Evolutionary conservation across 148 eudicot genomes (phyloP).

Genomic region (Bassia scoparia): DNA sequence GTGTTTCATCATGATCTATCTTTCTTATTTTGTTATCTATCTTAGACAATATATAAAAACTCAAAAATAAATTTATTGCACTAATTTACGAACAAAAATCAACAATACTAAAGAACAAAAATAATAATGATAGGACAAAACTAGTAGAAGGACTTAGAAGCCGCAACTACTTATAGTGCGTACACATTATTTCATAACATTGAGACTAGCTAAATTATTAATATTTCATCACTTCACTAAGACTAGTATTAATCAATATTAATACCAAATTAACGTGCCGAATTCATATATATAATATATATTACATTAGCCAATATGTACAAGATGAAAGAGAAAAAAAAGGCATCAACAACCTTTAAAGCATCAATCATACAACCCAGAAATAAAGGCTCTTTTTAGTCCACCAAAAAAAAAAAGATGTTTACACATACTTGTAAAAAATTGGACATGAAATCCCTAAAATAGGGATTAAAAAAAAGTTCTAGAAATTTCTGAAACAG

Average conservation of each 20-base stretch:
- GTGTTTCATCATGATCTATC: too few species aligned
- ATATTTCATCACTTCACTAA: neutral
- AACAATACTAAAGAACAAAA: too few species aligned
- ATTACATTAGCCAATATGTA: neutral
- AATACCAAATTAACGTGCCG: neutral
- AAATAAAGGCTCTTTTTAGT: neutral
- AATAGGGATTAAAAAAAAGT: slow-evolving; percentile 23
- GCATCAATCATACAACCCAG: neutral
- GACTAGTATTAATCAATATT: neutral
- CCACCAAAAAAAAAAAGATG: neutral
- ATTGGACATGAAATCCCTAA: too few species aligned
- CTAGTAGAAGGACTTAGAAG: neutral
- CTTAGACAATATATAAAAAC: too few species aligned
- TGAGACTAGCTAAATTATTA: neutral
- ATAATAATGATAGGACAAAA: neutral
- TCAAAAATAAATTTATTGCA: too few species aligned
- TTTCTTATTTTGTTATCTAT: neutral
- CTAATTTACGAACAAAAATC: too few species aligned
- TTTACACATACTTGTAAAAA: too few species aligned
- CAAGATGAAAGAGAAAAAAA: neutral
- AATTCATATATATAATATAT: neutral
- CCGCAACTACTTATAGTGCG: slow-evolving; percentile 10
- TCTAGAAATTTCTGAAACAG: slow-evolving; percentile 39
- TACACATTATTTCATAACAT: too few species aligned
- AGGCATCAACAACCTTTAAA: neutral